These are phyloP conservation scores for Sordariomycetes sp. DNA, from an alignment of 2,329 filamentous ascomycete species.

Conservation along the genomic window DNA sequence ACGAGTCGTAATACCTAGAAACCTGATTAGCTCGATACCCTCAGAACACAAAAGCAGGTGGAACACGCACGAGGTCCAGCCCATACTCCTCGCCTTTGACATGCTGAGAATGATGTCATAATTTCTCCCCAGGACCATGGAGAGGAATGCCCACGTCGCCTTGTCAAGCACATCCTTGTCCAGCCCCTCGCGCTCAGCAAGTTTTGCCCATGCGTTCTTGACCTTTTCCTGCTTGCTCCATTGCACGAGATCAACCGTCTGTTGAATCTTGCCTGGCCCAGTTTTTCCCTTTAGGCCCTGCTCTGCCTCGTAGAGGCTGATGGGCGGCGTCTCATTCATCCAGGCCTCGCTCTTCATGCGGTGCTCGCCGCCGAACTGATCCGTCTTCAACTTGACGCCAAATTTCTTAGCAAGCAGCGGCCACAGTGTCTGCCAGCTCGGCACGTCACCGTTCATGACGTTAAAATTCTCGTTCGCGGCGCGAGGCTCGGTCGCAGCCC, in stretches of 20 bases:
- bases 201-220: conserved; percentile 20
- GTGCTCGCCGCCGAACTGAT: conserved; percentile 13
- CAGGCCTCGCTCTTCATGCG: conserved; percentile 8
- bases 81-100: conserved; percentile 27
- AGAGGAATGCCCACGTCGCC: conserved; percentile 26
- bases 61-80: conserved; percentile 22
- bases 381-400: conserved; percentile 16
- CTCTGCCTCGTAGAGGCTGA: conserved; percentile 14
- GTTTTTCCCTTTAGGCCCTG: conserved; percentile 14
- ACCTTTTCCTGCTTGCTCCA: conserved; percentile 25
- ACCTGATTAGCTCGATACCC: neutral
- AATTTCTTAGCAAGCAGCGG: conserved; percentile 22
- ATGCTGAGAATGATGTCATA: conserved; percentile 25
- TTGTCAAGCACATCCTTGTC: conserved; percentile 22
- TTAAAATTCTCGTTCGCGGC: conserved; percentile 26
- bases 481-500: conserved; percentile 12
- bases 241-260: conserved; percentile 23
- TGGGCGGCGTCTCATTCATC: conserved; percentile 14
- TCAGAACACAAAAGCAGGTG: too few species aligned
- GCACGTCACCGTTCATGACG: conserved; percentile 24
- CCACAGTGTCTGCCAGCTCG: conserved; percentile 27
- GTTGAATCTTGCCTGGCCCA: conserved; percentile 15
- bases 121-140: conserved; percentile 26
- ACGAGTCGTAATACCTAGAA: neutral
- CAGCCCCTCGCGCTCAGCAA: conserved; percentile 22